Evolutionary conservation across 495 filamentous ascomycete genomes (phyloP), one percentile per base, ranked within the genome.

Genomic region (Lasiosphaeria miniovina): DNA sequence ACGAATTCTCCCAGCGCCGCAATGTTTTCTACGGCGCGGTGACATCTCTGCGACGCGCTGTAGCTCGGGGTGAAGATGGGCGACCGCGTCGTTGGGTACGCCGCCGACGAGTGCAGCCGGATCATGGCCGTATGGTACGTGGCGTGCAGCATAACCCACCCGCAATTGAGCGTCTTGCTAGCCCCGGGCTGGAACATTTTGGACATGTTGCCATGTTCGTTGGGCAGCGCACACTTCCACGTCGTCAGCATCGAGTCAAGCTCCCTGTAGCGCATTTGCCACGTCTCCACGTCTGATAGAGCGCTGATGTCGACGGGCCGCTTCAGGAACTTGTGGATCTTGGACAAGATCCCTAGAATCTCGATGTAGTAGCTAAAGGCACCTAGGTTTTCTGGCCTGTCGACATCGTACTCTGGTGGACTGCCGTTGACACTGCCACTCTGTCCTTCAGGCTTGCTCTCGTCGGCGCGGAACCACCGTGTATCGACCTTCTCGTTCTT

Each of bases 101-200:
- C 91, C 4, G 91, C 91, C 4, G 89, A 93, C n/a, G 91, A 94
- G 75, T 96, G 90, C 11, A 96, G 81, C 15, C 91, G 85, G 62
- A 96, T 95, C 8, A 95, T 85, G 59, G 91, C 86, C 4, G 89
- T 93, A 68, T 77, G 72, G 60, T 72, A 76, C n/a, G 88, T 88
- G 12, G 88, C 86, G 67, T 95, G 91, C n/a, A 95, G 80, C 83
- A 95, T 92, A 43, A 95, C 86, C 89, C 90, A 93, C 50, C 88
- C 87, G 66, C 86, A 88, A 66, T 90, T 91, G 38, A 89, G 73
- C 10, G 80, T 77, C 63, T 88, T 89, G 61, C 75, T 80, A n/a
- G 83, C 83, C 3, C 79, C 74, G 0, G 81, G 82, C 52, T 83
- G 82, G 71, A 90, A 89, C 1, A 91, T 72, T 46, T 89, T 85